Evolutionary conservation across 306 rosid species (phyloP).

Genomic region (Dryas octopetala): DNA sequence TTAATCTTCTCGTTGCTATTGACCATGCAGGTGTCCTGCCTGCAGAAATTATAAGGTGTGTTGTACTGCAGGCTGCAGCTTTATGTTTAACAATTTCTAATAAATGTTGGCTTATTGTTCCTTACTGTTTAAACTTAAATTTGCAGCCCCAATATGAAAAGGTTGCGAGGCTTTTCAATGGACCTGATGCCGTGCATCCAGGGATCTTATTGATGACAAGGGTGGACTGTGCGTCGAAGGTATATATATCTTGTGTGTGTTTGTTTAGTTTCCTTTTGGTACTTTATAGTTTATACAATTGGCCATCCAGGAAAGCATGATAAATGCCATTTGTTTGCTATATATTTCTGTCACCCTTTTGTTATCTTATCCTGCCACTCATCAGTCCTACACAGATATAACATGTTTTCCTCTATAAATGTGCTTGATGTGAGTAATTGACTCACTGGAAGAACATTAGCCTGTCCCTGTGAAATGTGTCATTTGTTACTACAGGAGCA

Average conservation of each 20-base stretch:
- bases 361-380: not conserved
- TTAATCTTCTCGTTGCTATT: conserved; percentile 26
- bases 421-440: not conserved
- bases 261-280: not conserved
- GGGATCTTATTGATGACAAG: conserved; percentile 85
- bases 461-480: not conserved
- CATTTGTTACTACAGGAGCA: not conserved
- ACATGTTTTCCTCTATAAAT: not conserved
- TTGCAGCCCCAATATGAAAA: conserved; percentile 89
- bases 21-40: conserved; percentile 84
- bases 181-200: conserved; percentile 91
- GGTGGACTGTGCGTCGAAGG: conserved; percentile 94
- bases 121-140: conserved; percentile 22
- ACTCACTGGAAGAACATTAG: not conserved
- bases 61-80: conserved; percentile 2
- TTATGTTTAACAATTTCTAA: not conserved
- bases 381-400: not conserved
- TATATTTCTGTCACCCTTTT: too few relatives aligned
- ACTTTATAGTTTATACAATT: not conserved
- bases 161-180: conserved; percentile 96
- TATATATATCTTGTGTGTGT: conserved; percentile 29
- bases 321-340: not conserved
- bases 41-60: conserved; percentile 96
- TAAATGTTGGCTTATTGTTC: not conserved
- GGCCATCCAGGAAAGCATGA: not conserved